Evolutionary conservation across 1,284 basidiomycete genomes (phyloP).

Genomic region (Acaromyces ingoldii): DNA sequence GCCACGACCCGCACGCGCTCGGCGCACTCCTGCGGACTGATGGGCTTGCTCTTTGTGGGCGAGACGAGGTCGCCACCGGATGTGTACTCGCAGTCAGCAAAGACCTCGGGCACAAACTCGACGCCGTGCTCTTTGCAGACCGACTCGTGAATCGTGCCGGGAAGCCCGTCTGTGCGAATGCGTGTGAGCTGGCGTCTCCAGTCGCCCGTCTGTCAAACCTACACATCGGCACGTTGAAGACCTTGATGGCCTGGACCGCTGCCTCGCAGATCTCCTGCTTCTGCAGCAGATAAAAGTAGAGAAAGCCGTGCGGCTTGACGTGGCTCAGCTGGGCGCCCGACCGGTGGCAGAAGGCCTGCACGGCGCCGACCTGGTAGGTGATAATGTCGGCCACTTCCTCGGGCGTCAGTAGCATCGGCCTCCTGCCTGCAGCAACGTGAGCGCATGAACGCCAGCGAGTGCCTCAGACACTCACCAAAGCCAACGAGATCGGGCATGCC

Average conservation of each 20-base stretch:
- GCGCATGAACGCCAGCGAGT: neutral
- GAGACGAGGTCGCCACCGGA: slow-evolving; percentile 17
- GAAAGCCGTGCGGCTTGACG: slow-evolving; percentile 20
- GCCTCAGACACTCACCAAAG: slow-evolving; percentile 12
- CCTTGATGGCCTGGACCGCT: slow-evolving; percentile 19
- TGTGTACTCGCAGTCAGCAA: slow-evolving; percentile 23
- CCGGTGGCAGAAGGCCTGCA: slow-evolving; percentile 19
- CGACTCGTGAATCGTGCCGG: slow-evolving; percentile 16
- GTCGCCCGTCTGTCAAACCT: neutral
- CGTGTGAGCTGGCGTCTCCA: neutral
- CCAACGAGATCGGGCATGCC: slow-evolving; percentile 19
- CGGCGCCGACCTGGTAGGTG: slow-evolving; percentile 19
- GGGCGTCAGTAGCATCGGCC: slow-evolving; percentile 16
- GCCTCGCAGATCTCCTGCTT: slow-evolving; percentile 12
- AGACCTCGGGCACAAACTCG: slow-evolving; percentile 20
- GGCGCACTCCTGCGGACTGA: slow-evolving; percentile 17
- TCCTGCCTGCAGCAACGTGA: slow-evolving; percentile 6
- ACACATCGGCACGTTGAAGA: slow-evolving; percentile 16
- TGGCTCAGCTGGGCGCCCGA: slow-evolving; percentile 17
- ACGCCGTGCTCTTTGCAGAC: slow-evolving; percentile 13
- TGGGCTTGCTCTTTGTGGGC: slow-evolving; percentile 18
- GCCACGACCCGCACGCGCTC: slow-evolving; percentile 16
- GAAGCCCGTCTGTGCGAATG: slow-evolving; percentile 13
- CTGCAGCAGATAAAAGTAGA: slow-evolving; percentile 22
- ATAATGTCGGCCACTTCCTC: slow-evolving; percentile 22